These are phyloP conservation scores for Penicillium dipodomyicola DNA, from an alignment of 495 filamentous ascomycete genomes.

Conservation along the genomic window DNA sequence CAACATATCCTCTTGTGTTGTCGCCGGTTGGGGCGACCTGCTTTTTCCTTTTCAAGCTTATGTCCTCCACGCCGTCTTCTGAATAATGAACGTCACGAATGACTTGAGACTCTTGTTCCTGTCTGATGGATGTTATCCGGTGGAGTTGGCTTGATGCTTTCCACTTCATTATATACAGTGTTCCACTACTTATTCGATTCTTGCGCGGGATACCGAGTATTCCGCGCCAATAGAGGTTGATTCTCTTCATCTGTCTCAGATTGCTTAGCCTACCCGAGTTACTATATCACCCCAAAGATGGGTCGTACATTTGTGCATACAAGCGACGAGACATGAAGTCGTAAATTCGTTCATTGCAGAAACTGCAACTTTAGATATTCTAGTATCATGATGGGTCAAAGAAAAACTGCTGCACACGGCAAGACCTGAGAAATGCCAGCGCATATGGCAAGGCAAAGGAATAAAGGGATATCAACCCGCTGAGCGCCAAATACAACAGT, in stretches of 20 bases:
- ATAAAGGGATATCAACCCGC: slow-evolving; percentile 13
- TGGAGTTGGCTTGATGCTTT: slow-evolving; percentile 11
- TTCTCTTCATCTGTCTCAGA: neutral
- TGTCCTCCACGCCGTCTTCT: slow-evolving; percentile 24
- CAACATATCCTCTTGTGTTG: slow-evolving; percentile 17
- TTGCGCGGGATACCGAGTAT: slow-evolving; percentile 5
- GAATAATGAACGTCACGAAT: slow-evolving; percentile 32
- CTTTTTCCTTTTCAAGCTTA: slow-evolving; percentile 13
- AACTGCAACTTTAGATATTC: slow-evolving; percentile 4
- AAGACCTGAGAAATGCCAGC: slow-evolving; percentile 7
- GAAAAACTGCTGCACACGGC: neutral
- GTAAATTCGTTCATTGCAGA: slow-evolving; percentile 11
- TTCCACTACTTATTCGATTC: slow-evolving; percentile 13
- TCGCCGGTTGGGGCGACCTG: slow-evolving; percentile 14
- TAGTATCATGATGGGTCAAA: slow-evolving; percentile 11
- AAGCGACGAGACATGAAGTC: neutral
- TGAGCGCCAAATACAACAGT: slow-evolving; percentile 18
- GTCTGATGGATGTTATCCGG: slow-evolving; percentile 9
- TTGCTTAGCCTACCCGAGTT: neutral
- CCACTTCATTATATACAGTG: slow-evolving; percentile 24
- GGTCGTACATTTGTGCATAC: neutral
- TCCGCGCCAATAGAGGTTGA: slow-evolving; percentile 17
- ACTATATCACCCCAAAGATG: neutral
- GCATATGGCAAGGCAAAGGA: neutral
- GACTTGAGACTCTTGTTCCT: slow-evolving; percentile 15